phyloP scores from a whole-genome alignment of 805 yeast species.

The Nakazawaea pomicola region DNA sequence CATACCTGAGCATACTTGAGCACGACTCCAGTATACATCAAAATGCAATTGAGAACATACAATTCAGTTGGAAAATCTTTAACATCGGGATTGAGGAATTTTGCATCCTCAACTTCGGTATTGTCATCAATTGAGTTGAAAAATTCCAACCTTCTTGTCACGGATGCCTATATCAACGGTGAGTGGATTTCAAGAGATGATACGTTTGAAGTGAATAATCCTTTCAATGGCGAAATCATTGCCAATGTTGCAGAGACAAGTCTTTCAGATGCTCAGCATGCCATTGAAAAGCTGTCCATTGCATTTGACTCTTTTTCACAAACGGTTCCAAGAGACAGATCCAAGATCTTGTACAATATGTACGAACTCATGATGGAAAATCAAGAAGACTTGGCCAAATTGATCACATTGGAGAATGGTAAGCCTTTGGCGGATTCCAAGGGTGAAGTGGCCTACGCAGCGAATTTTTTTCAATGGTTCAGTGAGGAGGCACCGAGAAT shows the following conservation, averaged over 20 bases:
- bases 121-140: constrained; percentile 16
- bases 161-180: constrained; percentile 69
- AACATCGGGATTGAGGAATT: no score
- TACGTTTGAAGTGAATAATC: constrained; percentile 66
- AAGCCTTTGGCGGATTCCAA: constrained; percentile 66
- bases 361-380: constrained; percentile 51
- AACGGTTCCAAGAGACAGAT: constrained; percentile 53
- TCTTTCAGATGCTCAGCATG: constrained; percentile 42
- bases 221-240: constrained; percentile 55
- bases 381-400: constrained; percentile 57
- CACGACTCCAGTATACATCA: no score
- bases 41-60: no score
- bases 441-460: constrained; percentile 65
- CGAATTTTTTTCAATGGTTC: constrained; percentile 86
- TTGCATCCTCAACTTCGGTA: constrained; percentile 3
- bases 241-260: constrained; percentile 52
- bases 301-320: constrained; percentile 51
- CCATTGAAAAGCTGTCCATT: constrained; percentile 48
- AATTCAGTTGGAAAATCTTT: no score
- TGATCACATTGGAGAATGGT: constrained; percentile 70
- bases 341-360: constrained; percentile 46
- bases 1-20: no score
- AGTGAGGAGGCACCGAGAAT: constrained; percentile 75
- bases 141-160: constrained; percentile 47
- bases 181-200: constrained; percentile 55